Evolutionary conservation across 495 filamentous ascomycete genomes (phyloP).

Genomic region (Monascus purpureus): DNA sequence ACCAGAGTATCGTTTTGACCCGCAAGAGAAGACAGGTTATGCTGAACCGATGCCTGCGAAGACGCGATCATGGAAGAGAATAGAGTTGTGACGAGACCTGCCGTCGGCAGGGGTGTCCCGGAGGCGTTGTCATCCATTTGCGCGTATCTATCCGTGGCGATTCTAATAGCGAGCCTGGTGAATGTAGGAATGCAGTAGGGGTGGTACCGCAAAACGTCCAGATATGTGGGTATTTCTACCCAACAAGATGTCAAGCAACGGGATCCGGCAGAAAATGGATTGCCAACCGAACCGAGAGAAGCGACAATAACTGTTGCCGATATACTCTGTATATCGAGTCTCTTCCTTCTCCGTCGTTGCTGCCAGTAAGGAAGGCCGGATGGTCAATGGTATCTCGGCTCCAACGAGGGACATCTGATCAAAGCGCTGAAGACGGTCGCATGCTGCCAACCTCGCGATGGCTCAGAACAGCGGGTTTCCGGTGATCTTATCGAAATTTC

Average conservation of each 20-base stretch:
- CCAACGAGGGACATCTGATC: background rate
- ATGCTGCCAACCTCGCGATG: background rate
- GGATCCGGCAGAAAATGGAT: too few relatives aligned
- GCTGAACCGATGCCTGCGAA: conserved; percentile 7
- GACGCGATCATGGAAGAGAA: conserved; percentile 12
- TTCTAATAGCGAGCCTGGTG: too few relatives aligned
- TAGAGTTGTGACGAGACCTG: conserved; percentile 17
- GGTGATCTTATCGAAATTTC: too few relatives aligned
- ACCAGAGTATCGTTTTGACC: conserved; percentile 7
- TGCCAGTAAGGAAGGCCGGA: background rate
- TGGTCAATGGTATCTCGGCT: background rate
- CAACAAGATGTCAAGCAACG: too few relatives aligned
- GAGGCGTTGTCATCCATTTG: background rate
- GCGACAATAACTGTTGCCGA: background rate
- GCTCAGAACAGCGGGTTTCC: too few relatives aligned
- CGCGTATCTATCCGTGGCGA: too few relatives aligned
- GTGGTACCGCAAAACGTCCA: too few relatives aligned
- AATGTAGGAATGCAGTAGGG: too few relatives aligned
- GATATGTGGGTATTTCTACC: too few relatives aligned
- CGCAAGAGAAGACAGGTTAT: conserved; percentile 6
- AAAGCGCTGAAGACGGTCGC: background rate
- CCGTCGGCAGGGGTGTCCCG: conserved; percentile 3
- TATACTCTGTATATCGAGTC: too few relatives aligned
- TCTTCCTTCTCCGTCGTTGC: background rate
- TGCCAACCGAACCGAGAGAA: background rate